Evolutionary conservation across 1,284 basidiomycete genomes (phyloP).

Genomic region (Apiotrichum sp.): DNA sequence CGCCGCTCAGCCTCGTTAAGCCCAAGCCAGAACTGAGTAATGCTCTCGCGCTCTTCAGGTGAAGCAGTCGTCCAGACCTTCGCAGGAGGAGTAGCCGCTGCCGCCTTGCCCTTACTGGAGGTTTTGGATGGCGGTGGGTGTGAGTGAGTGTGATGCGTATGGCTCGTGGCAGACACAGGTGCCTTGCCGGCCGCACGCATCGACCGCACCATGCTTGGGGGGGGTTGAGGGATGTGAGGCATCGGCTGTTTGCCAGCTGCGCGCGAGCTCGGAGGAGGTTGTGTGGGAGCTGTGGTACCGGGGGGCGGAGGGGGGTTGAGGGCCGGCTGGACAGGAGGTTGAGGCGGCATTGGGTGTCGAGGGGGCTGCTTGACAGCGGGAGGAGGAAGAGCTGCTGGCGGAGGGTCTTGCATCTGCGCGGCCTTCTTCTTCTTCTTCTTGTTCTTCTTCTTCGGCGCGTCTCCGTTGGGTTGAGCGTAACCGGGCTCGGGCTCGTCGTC

Average conservation of each 20-base stretch:
- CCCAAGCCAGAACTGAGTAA: conserved; percentile 94
- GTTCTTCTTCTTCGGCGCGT: conserved; percentile 49
- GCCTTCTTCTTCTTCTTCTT: conserved; percentile 57
- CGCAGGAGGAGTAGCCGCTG: conserved; percentile 38
- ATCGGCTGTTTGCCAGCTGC: conserved; percentile 73
- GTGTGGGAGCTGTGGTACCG: conserved; percentile 38
- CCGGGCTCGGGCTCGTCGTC: conserved; percentile 32
- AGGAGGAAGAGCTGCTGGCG: conserved; percentile 42
- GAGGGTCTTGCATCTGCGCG: conserved; percentile 27
- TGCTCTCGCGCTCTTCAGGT: conserved; percentile 86
- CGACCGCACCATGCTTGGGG: conserved; percentile 45
- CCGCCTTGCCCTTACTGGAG: conserved; percentile 33
- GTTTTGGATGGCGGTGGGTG: conserved; percentile 45
- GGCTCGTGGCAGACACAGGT: conserved; percentile 55
- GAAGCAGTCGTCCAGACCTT: conserved; percentile 81
- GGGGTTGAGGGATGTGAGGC: conserved; percentile 49
- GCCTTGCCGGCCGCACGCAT: conserved; percentile 50
- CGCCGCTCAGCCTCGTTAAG: conserved; percentile 81
- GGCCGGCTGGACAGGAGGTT: conserved; percentile 25
- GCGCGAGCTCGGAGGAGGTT: conserved; percentile 57
- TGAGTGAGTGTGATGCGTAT: conserved; percentile 53
- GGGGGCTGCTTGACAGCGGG: conserved; percentile 35
- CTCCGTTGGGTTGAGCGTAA: conserved; percentile 32
- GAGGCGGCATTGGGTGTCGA: conserved; percentile 35
- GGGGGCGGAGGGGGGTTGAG: conserved; percentile 38